These are phyloP conservation scores for Fagus crenata DNA, from an alignment of 306 rosid genomes.

Conservation along the genomic window DNA sequence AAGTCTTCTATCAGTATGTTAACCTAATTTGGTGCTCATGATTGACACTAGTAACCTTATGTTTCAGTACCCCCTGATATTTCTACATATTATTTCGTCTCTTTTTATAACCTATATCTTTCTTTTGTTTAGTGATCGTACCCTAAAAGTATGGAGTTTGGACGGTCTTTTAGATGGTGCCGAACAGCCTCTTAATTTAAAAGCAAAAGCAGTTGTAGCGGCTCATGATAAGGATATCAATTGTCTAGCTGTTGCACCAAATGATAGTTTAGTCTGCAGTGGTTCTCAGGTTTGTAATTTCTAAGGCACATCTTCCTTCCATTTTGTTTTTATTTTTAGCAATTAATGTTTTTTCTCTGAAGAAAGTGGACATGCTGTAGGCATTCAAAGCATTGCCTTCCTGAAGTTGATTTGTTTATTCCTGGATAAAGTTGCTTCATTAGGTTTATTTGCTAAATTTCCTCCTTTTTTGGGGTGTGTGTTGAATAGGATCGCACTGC, in stretches of 20 bases:
- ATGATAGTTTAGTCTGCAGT: slow-evolving; percentile 90
- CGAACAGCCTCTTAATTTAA: slow-evolving; percentile 53
- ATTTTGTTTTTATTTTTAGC: not conserved
- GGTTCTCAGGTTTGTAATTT: slow-evolving; percentile 85
- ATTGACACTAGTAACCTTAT: not conserved
- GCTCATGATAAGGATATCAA: slow-evolving; percentile 98
- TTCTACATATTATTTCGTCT: no score
- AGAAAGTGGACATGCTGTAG: slow-evolving; percentile 6
- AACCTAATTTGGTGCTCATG: not conserved
- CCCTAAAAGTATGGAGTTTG: slow-evolving; percentile 89
- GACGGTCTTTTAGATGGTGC: slow-evolving; percentile 52
- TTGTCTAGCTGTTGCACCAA: slow-evolving; percentile 91
- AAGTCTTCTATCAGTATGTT: not conserved
- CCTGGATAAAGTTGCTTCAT: not conserved
- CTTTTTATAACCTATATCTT: not conserved
- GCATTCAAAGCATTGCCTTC: slow-evolving; percentile 8
- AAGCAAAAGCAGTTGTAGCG: slow-evolving; percentile 87
- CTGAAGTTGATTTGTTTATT: not conserved
- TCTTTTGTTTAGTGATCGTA: slow-evolving; percentile 68
- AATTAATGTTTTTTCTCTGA: slow-evolving; percentile 2
- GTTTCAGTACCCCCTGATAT: no score
- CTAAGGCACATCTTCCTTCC: slow-evolving; percentile 19
- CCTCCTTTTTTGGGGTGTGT: slow-evolving; percentile 2
- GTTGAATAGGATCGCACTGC: slow-evolving; percentile 85
- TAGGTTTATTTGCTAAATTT: slow-evolving; percentile 8